phyloP scores from a whole-genome alignment of 164 flowering plant species.

The Aristolochia californica region DNA sequence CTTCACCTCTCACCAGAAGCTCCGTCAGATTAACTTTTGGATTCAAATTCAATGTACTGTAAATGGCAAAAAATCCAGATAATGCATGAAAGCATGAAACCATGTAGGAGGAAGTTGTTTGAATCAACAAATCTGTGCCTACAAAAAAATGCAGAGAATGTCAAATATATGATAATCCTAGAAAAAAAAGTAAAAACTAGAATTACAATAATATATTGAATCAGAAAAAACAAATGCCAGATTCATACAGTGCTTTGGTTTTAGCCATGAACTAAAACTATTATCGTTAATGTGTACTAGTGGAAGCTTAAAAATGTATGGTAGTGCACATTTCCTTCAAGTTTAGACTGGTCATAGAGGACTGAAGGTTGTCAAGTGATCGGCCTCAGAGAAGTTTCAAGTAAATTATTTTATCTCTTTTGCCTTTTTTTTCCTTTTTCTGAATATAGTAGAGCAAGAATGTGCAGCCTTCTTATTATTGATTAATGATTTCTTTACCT shows the following conservation, averaged over 20 bases:
- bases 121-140: conserved; percentile 25
- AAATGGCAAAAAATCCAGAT: conserved; percentile 57
- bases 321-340: too few species aligned
- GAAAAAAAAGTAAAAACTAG: background rate
- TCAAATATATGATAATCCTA: background rate
- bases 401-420: too few species aligned
- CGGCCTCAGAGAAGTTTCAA: too few species aligned
- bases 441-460: too few species aligned
- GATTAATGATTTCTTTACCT: too few species aligned
- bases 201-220: background rate
- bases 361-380: too few species aligned
- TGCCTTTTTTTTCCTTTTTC: too few species aligned
- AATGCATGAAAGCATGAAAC: conserved; percentile 43
- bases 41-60: conserved; percentile 35
- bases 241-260: background rate
- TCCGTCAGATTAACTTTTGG: conserved; percentile 33
- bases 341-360: too few species aligned
- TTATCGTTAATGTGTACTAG: too few species aligned
- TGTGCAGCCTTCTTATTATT: too few species aligned
- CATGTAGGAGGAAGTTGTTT: conserved; percentile 10
- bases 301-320: too few species aligned
- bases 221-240: background rate
- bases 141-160: conserved; percentile 10
- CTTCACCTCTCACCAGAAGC: conserved; percentile 40
- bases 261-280: background rate